Conservation (phyloP, 73 alveolate species). For the Strombidium stylifer region DNA sequence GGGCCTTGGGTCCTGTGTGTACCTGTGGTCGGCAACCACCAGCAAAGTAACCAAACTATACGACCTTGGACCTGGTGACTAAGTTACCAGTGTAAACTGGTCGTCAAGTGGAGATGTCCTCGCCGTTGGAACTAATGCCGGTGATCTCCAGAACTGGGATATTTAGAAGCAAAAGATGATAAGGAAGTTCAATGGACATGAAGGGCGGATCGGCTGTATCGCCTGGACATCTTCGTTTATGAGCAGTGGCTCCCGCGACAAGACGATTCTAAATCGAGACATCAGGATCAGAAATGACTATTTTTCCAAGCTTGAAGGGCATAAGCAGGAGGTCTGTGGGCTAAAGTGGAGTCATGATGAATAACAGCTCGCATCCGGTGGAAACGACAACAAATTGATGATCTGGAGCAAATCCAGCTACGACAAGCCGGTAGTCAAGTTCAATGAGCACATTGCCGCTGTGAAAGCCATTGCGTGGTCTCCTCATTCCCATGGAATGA, state of each 20-base stretch:
- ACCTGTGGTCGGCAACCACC: slow-evolving; percentile 76
- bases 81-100: slow-evolving; percentile 67
- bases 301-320: slow-evolving; percentile 50
- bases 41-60: slow-evolving; percentile 63
- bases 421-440: slow-evolving; percentile 61
- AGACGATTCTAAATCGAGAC: slow-evolving; percentile 89
- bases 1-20: slow-evolving; percentile 76
- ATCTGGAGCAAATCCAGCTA: slow-evolving; percentile 89
- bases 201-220: slow-evolving; percentile 87
- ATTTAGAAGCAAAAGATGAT: slow-evolving; percentile 63
- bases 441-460: slow-evolving; percentile 96
- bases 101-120: slow-evolving; percentile 54
- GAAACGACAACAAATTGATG: slow-evolving; percentile 97
- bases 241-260: slow-evolving; percentile 97
- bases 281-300: slow-evolving; percentile 62
- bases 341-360: slow-evolving; percentile 96
- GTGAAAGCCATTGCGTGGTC: slow-evolving; percentile 99
- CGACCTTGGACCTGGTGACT: slow-evolving; percentile 57
- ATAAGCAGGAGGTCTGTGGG: slow-evolving; percentile 70
- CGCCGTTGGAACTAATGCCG: slow-evolving; percentile 89
- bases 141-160: slow-evolving; percentile 81
- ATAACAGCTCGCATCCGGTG: slow-evolving; percentile 97
- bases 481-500: slow-evolving; percentile 93
- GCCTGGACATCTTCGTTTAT: slow-evolving; percentile 84
- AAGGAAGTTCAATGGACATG: slow-evolving; percentile 73